These are phyloP conservation scores for Euphorbia lathyris DNA, from an alignment of 345 rosid species.

Conservation along the genomic window DNA sequence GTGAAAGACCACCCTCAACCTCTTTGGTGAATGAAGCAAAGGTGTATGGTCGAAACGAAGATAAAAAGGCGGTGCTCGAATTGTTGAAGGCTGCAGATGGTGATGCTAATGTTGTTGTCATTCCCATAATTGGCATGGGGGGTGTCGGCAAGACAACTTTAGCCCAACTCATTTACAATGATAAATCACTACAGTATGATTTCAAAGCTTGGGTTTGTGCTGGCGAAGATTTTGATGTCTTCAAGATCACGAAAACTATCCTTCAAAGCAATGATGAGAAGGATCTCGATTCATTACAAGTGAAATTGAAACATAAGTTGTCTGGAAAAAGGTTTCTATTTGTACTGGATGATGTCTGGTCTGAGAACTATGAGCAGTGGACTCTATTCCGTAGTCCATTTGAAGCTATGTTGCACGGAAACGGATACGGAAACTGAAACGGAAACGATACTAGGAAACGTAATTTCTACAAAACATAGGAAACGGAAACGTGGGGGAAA, in stretches of 20 bases:
- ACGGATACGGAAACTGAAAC: too few relatives aligned
- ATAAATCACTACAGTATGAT: background rate
- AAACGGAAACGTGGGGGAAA: too few relatives aligned
- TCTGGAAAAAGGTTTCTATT: background rate
- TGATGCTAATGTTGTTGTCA: background rate
- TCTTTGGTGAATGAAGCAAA: slow-evolving; percentile 4
- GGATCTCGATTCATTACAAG: background rate
- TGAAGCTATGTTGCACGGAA: too few relatives aligned
- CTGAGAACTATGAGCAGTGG: background rate
- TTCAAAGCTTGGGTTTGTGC: slow-evolving; percentile 21
- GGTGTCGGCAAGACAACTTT: slow-evolving; percentile 10
- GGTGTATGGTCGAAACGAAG: background rate
- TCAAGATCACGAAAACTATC: background rate
- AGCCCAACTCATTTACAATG: background rate
- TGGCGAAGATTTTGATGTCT: background rate
- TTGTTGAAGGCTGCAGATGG: background rate
- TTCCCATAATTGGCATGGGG: slow-evolving; percentile 13
- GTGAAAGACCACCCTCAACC: background rate
- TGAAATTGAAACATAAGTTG: background rate
- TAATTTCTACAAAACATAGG: too few relatives aligned
- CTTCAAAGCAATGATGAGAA: background rate
- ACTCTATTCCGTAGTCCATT: background rate
- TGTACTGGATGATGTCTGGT: slow-evolving; percentile 2
- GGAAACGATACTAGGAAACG: too few relatives aligned
- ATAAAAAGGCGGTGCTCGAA: background rate